Conservation (phyloP, 176 grass and related monocot genomes). For the Avena sativa region DNA sequence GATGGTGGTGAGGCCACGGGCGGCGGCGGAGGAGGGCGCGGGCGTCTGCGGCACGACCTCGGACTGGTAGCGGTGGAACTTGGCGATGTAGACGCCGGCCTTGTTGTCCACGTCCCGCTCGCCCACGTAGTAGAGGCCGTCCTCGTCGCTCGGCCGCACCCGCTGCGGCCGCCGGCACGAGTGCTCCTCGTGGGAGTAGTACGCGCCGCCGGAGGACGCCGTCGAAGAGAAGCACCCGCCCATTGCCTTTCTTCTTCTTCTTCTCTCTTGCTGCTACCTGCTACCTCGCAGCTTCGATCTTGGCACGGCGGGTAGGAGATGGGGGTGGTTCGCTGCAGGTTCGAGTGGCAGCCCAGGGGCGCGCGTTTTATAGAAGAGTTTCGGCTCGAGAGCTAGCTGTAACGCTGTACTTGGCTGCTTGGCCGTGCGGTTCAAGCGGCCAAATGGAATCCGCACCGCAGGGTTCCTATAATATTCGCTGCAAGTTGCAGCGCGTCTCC, state of each 20-base stretch:
- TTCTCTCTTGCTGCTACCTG: background rate
- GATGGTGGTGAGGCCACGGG: background rate
- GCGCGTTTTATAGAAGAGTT: background rate
- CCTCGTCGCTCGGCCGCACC: constrained; percentile 55
- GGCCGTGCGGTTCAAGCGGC: background rate
- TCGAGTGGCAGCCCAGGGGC: background rate
- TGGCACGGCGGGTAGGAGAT: background rate
- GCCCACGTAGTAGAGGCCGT: constrained; percentile 47
- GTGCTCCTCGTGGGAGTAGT: constrained; percentile 3
- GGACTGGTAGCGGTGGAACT: constrained; percentile 55
- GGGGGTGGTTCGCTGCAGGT: background rate
- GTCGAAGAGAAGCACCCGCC: constrained; percentile 51
- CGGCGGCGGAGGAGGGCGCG: background rate
- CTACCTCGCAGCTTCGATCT: background rate
- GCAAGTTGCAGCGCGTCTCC: background rate
- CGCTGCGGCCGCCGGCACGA: background rate
- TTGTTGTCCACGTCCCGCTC: constrained; percentile 43
- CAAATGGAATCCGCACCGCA: background rate
- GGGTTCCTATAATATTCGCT: background rate
- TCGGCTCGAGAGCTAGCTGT: background rate
- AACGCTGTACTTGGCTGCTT: background rate
- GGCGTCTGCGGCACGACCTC: constrained; percentile 20
- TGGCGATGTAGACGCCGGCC: constrained; percentile 42
- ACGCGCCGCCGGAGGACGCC: background rate
- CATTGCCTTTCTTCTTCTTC: constrained; percentile 30